Conservation (phyloP, 2,329 filamentous ascomycete genomes). For the Cytospora piceae region DNA sequence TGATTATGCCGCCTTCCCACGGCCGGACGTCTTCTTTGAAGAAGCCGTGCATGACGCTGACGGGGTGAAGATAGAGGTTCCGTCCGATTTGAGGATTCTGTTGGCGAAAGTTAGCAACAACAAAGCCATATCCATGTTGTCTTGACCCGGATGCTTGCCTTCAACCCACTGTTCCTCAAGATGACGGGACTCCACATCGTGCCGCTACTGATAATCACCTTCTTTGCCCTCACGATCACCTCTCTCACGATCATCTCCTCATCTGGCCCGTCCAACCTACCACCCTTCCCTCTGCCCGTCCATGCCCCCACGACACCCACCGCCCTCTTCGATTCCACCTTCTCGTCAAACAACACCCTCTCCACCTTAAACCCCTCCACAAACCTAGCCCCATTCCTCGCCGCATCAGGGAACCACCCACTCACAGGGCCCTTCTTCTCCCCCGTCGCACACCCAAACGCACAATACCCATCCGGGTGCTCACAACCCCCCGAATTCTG, state of each 20-base stretch:
- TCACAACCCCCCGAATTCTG: constrained; percentile 74
- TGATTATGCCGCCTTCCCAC: constrained; percentile 75
- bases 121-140: rapidly evolving
- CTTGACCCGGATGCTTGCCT: constrained; percentile 43
- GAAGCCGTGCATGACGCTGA: constrained; percentile 59
- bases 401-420: constrained; percentile 76
- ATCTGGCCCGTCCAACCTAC: constrained; percentile 34
- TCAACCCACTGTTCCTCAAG: constrained; percentile 73
- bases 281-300: constrained; percentile 67
- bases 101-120: not conserved
- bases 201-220: constrained; percentile 74
- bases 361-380: constrained; percentile 77
- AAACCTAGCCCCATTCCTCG: constrained; percentile 72
- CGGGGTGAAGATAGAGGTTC: constrained; percentile 83
- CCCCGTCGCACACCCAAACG: constrained; percentile 61
- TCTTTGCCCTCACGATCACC: constrained; percentile 73
- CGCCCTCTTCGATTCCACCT: constrained; percentile 56
- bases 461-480: constrained; percentile 71
- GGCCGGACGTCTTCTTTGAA: constrained; percentile 68
- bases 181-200: constrained; percentile 74
- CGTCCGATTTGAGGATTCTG: constrained; percentile 79
- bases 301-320: constrained; percentile 73
- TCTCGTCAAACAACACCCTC: constrained; percentile 67
- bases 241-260: constrained; percentile 57
- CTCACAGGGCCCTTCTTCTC: constrained; percentile 77